Conservation (phyloP, 805 yeast species). For the Kurtzmaniella fragi region DNA sequence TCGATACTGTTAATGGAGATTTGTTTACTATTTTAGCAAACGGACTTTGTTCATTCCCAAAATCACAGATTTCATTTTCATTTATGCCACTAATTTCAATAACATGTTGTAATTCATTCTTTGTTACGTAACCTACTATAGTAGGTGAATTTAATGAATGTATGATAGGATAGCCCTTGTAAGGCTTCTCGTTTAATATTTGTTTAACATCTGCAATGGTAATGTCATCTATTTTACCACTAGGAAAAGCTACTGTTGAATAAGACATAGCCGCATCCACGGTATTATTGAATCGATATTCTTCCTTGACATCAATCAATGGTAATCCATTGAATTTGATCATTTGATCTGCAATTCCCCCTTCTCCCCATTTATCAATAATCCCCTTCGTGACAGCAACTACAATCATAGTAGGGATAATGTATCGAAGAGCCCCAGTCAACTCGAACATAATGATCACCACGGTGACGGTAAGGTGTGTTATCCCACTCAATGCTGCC, state of each 20-base stretch:
- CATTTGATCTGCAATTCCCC: conserved; percentile 96
- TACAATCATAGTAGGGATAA: conserved; percentile 94
- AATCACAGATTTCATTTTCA: conserved; percentile 8
- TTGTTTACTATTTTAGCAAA: conserved; percentile 37
- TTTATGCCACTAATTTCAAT: conserved; percentile 13
- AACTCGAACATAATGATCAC: conserved; percentile 94
- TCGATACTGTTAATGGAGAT: conserved; percentile 59
- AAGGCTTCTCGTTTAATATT: conserved; percentile 27
- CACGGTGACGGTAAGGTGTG: conserved; percentile 86
- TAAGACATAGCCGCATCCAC: conserved; percentile 60
- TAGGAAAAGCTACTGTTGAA: conserved; percentile 32
- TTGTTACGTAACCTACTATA: conserved; percentile 42
- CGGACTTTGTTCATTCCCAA: conserved; percentile 5
- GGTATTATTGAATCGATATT: conserved; percentile 43
- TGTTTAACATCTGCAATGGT: conserved; percentile 26
- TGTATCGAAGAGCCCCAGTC: conserved; percentile 90
- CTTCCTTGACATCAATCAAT: conserved; percentile 66
- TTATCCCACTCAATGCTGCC: conserved; percentile 90
- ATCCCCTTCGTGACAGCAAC: conserved; percentile 83
- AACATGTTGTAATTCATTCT: conserved; percentile 34
- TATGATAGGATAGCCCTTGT: conserved; percentile 54
- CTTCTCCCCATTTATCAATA: conserved; percentile 68
- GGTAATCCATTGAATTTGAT: conserved; percentile 87
- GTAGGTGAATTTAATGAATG: conserved; percentile 29
- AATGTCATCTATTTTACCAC: conserved; percentile 20